Base-by-base conservation (phyloP, 495 filamentous ascomycete genomes). In the Penicillium riverlandense region DNA sequence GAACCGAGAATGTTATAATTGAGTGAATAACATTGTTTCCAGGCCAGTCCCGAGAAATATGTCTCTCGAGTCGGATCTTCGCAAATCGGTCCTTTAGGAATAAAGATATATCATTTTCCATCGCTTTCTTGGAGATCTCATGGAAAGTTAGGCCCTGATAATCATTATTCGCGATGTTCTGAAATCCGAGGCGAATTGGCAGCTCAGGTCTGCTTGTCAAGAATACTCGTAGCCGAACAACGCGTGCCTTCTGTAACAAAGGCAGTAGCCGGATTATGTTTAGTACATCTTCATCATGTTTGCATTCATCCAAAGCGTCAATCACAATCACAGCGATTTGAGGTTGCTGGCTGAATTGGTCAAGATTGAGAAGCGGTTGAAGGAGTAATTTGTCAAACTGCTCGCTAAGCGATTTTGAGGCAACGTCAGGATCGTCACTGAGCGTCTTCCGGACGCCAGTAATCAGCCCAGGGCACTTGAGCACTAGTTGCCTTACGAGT, bases 291-390 rank as follows among this genome's bases (percentile, higher is more conserved):
- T 63, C 32, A 11, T 74, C 64, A 7, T 49, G 15, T 1, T 69
- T 68, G 45, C 71, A 79, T 47, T 78, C 72, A 40, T 77, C 76
- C 12, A 80, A 59, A 41, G 75, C 75, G 47, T 80, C 75, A 28
- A 80, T 55, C 11, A 78, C 62, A 11, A 77, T 57, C 11, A 69
- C 43, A 9, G 62, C 12, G 11, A 16, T 47, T 48, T 32, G 43
- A 29, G 28, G 34, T 46, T 53, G 40, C 8, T 0, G 1, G 4
- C 13, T 11, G 7, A 10, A 4, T 36, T 29, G 28, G 5, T 40
- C 11, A 6, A 55, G 29, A 8, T 37, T 22, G 13, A 35, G 38
- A 0, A 77, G 50, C 9, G 70, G 71, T 28, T 66, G 27, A 40
- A 74, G 45, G 49, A 78, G 51, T 11, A 81, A 66, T 53, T 71